phyloP scores from a whole-genome alignment of 2,329 filamentous ascomycete species.

The Calonectria hawksworthii region DNA sequence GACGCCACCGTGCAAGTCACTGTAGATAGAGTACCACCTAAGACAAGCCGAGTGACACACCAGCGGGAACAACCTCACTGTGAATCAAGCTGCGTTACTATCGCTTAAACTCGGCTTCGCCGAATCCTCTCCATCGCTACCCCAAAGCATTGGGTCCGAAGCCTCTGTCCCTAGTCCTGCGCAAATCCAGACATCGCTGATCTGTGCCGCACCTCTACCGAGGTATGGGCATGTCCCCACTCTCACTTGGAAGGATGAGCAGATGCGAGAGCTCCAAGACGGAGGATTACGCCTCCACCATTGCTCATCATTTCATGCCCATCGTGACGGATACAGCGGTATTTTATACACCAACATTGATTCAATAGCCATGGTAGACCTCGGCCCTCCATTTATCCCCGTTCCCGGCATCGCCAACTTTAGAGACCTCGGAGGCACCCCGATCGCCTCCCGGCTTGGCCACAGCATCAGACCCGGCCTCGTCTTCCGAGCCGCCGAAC shows the following conservation, averaged over 20 bases:
- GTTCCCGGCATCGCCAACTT: slow-evolving; percentile 76
- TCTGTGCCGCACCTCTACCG: slow-evolving; percentile 11
- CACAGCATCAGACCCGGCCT: slow-evolving; percentile 69
- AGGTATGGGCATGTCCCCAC: slow-evolving; percentile 30
- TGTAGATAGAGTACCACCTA: not conserved
- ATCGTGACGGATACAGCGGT: not conserved
- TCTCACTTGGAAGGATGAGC: slow-evolving; percentile 21
- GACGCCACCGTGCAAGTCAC: not conserved
- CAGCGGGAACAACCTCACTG: not conserved
- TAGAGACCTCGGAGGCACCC: slow-evolving; percentile 73
- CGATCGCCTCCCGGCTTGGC: slow-evolving; percentile 62
- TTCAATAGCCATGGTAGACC: slow-evolving; percentile 35
- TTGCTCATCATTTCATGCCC: not conserved
- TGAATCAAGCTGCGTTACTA: not conserved
- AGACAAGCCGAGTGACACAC: not conserved
- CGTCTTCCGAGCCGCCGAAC: slow-evolving; percentile 79
- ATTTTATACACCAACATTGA: not conserved
- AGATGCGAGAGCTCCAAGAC: slow-evolving; percentile 1
- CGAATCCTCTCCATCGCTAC: not conserved
- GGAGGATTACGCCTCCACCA: not conserved
- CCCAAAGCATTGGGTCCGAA: not conserved
- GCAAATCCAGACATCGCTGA: not conserved
- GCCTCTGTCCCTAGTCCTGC: not conserved
- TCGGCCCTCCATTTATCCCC: slow-evolving; percentile 61
- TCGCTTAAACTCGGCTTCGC: not conserved